Conservation (phyloP, 805 yeast species). For the Lachancea waltii region DNA sequence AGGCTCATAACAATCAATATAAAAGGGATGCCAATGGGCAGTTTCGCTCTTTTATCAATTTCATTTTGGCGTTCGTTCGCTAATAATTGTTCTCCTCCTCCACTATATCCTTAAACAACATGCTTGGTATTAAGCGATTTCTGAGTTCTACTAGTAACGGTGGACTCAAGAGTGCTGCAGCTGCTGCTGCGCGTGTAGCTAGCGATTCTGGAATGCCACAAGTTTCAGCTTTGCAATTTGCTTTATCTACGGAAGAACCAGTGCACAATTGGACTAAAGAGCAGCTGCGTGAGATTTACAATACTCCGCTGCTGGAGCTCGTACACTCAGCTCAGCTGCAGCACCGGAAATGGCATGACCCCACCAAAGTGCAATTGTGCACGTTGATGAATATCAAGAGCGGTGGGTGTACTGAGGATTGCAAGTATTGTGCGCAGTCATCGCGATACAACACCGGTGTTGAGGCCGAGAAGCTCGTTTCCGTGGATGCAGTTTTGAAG, state of each 20-base stretch:
- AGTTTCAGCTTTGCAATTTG: constrained; percentile 18
- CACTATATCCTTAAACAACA: background rate
- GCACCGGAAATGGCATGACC: constrained; percentile 62
- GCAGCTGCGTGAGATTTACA: constrained; percentile 54
- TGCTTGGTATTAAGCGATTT: constrained; percentile 10
- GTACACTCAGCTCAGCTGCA: constrained; percentile 54
- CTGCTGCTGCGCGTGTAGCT: constrained; percentile 12
- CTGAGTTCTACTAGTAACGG: constrained; percentile 5
- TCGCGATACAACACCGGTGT: constrained; percentile 61
- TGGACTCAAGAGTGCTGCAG: constrained; percentile 8
- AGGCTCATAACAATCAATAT: no score
- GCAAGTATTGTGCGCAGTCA: constrained; percentile 77
- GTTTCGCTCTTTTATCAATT: no score
- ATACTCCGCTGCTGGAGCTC: constrained; percentile 60
- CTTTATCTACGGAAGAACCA: constrained; percentile 30
- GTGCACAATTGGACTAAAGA: constrained; percentile 49
- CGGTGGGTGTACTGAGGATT: constrained; percentile 80
- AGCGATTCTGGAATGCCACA: constrained; percentile 3
- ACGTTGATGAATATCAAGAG: constrained; percentile 68
- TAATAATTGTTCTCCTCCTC: no score
- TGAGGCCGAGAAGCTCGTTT: constrained; percentile 59
- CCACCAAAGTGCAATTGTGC: constrained; percentile 65
- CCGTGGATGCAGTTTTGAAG: constrained; percentile 53
- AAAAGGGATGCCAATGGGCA: no score
- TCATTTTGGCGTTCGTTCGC: no score